Evolutionary conservation across 106 monocot species (phyloP).

Genomic region (Dioscorea zingiberensis): DNA sequence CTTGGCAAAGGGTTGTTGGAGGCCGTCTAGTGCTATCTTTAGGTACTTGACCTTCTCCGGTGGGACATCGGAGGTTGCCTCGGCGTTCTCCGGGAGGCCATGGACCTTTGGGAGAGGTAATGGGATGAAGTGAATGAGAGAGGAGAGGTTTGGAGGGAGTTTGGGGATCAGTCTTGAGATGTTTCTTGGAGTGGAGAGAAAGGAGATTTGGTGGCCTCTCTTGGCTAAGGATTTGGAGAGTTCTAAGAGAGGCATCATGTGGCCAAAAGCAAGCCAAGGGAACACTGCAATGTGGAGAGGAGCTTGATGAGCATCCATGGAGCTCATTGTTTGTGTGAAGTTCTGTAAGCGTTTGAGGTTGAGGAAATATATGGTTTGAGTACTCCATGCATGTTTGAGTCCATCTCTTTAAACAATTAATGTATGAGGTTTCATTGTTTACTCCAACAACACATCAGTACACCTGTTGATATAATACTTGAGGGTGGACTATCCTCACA

Average conservation of each 20-base stretch:
- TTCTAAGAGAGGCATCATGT: constrained; percentile 13
- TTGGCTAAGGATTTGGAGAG: constrained; percentile 12
- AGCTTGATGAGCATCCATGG: no score
- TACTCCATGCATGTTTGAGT: no score
- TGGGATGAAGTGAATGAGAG: constrained; percentile 1
- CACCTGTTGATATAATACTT: no score
- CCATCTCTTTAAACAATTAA: no score
- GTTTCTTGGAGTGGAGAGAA: constrained; percentile 13
- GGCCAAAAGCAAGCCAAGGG: constrained; percentile 25
- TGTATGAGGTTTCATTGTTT: no score
- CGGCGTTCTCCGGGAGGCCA: background rate
- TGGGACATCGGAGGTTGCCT: constrained; percentile 20
- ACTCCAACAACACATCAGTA: no score
- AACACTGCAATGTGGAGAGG: constrained; percentile 3
- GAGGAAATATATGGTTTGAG: no score
- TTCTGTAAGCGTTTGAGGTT: no score
- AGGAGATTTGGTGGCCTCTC: constrained; percentile 9
- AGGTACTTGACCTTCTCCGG: background rate
- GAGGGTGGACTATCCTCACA: no score
- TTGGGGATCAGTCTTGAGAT: constrained; percentile 2
- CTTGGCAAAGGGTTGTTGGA: constrained; percentile 4
- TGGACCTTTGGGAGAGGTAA: constrained; percentile 5
- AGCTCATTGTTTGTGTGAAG: no score
- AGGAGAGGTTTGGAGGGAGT: background rate
- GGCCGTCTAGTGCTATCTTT: constrained; percentile 11